Percentiles rank a stretch among this genome's conserved stretches.
phyloP scores from a whole-genome alignment of 345 rosid genomes.

The Alliaria petiolata region DNA sequence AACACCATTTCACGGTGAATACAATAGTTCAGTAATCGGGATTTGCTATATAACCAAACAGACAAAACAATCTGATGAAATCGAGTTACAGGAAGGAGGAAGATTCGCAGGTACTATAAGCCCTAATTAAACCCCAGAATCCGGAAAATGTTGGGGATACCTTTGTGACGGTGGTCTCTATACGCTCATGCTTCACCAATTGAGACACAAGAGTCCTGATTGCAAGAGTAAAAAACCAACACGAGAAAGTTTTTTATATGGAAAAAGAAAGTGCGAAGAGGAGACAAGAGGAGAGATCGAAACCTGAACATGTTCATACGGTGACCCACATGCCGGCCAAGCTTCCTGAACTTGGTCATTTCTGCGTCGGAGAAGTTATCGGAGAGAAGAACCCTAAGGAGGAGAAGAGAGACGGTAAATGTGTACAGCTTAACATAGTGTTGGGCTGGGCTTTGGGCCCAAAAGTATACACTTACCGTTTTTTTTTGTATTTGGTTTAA shows the following conservation, averaged over 20 bases:
- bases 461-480: not conserved
- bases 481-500: not conserved
- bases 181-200: conserved; percentile 86
- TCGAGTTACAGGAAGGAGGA: conserved; percentile 4
- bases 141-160: conserved; percentile 21
- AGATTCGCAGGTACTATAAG: conserved; percentile 17
- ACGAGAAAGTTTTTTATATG: not conserved
- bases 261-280: not conserved
- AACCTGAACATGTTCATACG: conserved; percentile 94
- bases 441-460: conserved; percentile 8
- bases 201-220: conserved; percentile 89
- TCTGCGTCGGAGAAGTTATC: conserved; percentile 16
- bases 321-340: conserved; percentile 66
- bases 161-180: conserved; percentile 92
- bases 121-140: conserved; percentile 22
- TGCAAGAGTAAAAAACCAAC: conserved; percentile 1
- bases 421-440: not conserved
- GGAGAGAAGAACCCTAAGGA: conserved; percentile 13
- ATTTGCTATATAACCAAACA: not conserved
- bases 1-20: not conserved
- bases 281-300: not conserved
- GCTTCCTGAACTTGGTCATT: conserved; percentile 86
- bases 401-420: not conserved
- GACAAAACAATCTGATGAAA: conserved; percentile 13
- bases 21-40: not conserved